Conservation (phyloP, 306 rosid species). For the Casuarina equisetifolia region DNA sequence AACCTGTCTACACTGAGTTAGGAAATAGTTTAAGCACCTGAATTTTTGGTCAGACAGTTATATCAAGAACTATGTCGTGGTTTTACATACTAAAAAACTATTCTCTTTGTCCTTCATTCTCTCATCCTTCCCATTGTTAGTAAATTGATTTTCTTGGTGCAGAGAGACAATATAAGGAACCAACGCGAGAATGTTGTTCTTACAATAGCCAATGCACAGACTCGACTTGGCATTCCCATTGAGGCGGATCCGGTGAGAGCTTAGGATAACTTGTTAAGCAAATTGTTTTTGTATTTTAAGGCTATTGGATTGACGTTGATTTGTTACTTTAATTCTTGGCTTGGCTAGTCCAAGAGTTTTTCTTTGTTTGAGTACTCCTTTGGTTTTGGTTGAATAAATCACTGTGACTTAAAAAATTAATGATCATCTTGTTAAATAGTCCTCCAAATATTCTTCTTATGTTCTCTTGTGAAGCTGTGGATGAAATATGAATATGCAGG, state of each 20-base stretch:
- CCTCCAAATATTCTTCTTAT: not conserved
- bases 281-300: not conserved
- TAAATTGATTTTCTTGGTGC: slow-evolving; percentile 29
- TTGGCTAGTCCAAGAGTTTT: not conserved
- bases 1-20: not conserved
- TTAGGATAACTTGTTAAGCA: slow-evolving; percentile 14
- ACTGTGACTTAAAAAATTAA: not conserved
- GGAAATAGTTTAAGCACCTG: not conserved
- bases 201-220: slow-evolving; percentile 85
- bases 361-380: not conserved
- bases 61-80: not conserved
- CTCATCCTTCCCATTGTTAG: not conserved
- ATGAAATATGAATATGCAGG: not conserved
- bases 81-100: not conserved
- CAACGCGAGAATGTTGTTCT: slow-evolving; percentile 91
- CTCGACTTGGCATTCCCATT: slow-evolving; percentile 64
- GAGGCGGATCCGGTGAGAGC: slow-evolving; percentile 76
- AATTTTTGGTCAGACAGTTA: not conserved
- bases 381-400: not conserved
- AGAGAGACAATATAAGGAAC: slow-evolving; percentile 85
- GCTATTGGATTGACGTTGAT: slow-evolving; percentile 3
- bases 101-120: not conserved
- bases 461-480: slow-evolving; percentile 3
- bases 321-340: not conserved
- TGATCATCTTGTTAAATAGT: not conserved